Evolutionary conservation across 805 yeast genomes (phyloP).

Genomic region (Saturnispora saitoi): DNA sequence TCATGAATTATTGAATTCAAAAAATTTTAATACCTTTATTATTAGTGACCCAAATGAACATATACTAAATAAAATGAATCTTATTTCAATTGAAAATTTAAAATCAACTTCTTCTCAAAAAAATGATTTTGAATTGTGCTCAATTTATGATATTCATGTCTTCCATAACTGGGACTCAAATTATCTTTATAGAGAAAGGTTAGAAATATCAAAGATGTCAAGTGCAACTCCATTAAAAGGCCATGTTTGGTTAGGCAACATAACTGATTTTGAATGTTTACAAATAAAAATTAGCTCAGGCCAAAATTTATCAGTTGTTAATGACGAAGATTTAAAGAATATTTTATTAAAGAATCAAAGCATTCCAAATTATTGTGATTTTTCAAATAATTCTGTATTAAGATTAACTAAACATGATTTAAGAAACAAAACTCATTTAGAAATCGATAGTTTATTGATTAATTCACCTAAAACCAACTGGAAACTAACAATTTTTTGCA

Average conservation of each 20-base stretch:
- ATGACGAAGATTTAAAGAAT: not conserved
- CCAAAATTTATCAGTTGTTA: slow-evolving; percentile 5
- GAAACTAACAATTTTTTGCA: slow-evolving; percentile 49
- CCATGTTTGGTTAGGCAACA: slow-evolving; percentile 76
- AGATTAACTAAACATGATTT: slow-evolving; percentile 29
- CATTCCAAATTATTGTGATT: slow-evolving; percentile 38
- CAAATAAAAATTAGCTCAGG: slow-evolving; percentile 22
- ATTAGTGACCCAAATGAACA: slow-evolving; percentile 17
- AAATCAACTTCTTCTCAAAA: slow-evolving; percentile 19
- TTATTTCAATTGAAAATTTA: slow-evolving; percentile 26
- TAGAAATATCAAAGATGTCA: slow-evolving; percentile 81
- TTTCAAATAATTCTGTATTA: slow-evolving; percentile 42
- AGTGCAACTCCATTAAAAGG: slow-evolving; percentile 51
- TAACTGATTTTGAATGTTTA: slow-evolving; percentile 53
- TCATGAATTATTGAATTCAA: not conserved
- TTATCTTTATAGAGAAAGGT: slow-evolving; percentile 60
- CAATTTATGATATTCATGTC: slow-evolving; percentile 32
- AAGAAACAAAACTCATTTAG: slow-evolving; percentile 15
- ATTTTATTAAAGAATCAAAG: not conserved
- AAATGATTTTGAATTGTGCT: slow-evolving; percentile 23
- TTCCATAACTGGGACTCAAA: slow-evolving; percentile 61
- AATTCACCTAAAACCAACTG: slow-evolving; percentile 47
- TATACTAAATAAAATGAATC: slow-evolving; percentile 15
- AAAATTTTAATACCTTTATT: slow-evolving; percentile 25
- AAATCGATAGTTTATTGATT: slow-evolving; percentile 28